Conservation (phyloP, 306 rosid genomes). For the Morella rubra region DNA sequence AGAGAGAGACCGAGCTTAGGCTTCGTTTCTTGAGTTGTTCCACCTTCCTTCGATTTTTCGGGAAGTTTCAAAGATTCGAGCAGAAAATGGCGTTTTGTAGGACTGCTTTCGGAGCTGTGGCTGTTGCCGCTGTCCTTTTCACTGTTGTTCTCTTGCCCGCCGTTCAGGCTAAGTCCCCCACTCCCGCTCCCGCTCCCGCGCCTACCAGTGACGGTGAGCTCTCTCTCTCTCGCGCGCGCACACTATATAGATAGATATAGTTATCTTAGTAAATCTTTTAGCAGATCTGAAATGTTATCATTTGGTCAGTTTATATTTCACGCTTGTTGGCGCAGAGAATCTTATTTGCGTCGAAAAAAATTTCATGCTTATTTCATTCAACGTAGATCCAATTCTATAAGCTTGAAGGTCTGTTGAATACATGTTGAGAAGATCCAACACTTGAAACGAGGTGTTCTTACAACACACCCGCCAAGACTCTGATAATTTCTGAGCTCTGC, state of each 20-base stretch:
- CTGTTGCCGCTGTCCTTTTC: slow-evolving; percentile 41
- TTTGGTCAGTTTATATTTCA: background rate
- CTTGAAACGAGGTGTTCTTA: background rate
- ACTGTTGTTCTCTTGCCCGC: slow-evolving; percentile 43
- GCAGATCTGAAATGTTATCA: slow-evolving; percentile 28
- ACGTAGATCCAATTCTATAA: background rate
- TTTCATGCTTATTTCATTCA: background rate
- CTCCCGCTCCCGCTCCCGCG: slow-evolving; percentile 55
- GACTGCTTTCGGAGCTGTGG: slow-evolving; percentile 40
- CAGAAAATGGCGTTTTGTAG: slow-evolving; percentile 37
- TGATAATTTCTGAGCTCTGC: no score
- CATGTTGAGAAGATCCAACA: background rate
- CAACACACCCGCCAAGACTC: background rate
- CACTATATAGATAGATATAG: background rate
- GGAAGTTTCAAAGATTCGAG: background rate
- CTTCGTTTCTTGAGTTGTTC: background rate
- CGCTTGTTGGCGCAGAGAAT: background rate
- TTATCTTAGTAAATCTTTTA: background rate
- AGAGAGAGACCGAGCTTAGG: slow-evolving; percentile 15
- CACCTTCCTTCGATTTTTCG: background rate
- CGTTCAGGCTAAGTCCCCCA: slow-evolving; percentile 44
- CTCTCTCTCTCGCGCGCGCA: background rate
- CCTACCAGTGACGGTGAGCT: slow-evolving; percentile 70
- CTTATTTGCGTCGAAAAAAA: background rate
- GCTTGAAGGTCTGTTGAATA: background rate